Percentiles rank a stretch among this genome's conserved stretches.
Conservation (phyloP, 2,329 filamentous ascomycete species). For the Drechslerella coelobrocha region DNA sequence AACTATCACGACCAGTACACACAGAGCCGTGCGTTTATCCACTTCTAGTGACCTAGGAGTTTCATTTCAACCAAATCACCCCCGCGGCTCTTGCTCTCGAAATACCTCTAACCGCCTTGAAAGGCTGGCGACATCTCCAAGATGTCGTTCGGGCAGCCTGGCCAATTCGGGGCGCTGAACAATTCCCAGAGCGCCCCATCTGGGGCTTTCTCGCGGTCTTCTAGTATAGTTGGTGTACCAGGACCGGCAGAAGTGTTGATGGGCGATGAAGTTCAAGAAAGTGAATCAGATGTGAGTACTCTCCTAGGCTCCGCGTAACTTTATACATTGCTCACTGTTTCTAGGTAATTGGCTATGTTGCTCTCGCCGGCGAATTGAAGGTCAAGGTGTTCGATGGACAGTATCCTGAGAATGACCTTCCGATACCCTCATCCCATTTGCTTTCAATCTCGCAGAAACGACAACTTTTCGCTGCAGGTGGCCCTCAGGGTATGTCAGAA, state of each 20-base stretch:
- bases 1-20: background rate
- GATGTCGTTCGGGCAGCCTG: constrained; percentile 53
- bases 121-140: constrained; percentile 26
- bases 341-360: constrained; percentile 78
- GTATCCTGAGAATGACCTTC: constrained; percentile 68
- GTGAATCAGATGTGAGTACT: constrained; percentile 77
- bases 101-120: constrained; percentile 3
- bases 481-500: constrained; percentile 67
- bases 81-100: background rate
- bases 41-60: constrained; percentile 2
- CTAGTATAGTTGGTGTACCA: constrained; percentile 41
- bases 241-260: constrained; percentile 51
- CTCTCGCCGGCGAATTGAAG: constrained; percentile 80
- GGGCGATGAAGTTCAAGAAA: constrained; percentile 63
- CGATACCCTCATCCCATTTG: constrained; percentile 79
- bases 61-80: constrained; percentile 1
- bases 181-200: constrained; percentile 51
- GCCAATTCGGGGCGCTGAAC: constrained; percentile 52
- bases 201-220: constrained; percentile 26
- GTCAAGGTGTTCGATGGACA: constrained; percentile 80
- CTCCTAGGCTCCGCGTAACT: constrained; percentile 30
- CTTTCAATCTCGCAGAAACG: constrained; percentile 80
- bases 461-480: constrained; percentile 84
- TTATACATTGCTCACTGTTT: constrained; percentile 12
- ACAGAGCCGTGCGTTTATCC: background rate